phyloP scores from a whole-genome alignment of 768 basidiomycete species.

The Panus rudis region DNA sequence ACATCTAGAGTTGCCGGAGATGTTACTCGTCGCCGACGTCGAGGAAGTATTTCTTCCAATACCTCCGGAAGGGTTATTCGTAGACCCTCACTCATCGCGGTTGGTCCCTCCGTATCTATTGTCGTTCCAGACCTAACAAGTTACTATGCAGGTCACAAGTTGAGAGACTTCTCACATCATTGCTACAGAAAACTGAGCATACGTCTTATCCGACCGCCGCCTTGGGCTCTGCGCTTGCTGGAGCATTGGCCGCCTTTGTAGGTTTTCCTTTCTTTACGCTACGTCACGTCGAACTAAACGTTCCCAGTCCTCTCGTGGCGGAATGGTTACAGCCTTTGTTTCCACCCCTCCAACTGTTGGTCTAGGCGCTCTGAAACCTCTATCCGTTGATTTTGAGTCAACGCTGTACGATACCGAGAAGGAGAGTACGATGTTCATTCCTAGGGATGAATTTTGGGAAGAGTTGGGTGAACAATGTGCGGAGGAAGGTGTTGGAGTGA shows the following conservation, averaged over 20 bases:
- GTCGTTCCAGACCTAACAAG: too few relatives aligned
- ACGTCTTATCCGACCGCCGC: constrained; percentile 49
- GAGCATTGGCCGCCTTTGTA: constrained; percentile 52
- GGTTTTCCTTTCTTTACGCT: constrained; percentile 1
- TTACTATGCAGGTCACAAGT: constrained; percentile 45
- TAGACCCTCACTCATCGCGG: too few relatives aligned
- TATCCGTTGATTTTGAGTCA: constrained; percentile 53
- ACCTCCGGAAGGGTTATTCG: constrained; percentile 62
- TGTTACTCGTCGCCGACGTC: constrained; percentile 82
- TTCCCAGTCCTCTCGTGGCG: constrained; percentile 56
- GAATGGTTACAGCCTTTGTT: constrained; percentile 71
- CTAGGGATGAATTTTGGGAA: constrained; percentile 75
- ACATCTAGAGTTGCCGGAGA: constrained; percentile 43
- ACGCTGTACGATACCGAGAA: constrained; percentile 78
- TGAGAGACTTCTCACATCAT: constrained; percentile 53
- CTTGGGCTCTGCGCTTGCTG: constrained; percentile 71
- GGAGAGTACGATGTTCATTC: constrained; percentile 71
- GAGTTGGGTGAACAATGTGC: constrained; percentile 84
- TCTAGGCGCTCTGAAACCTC: constrained; percentile 55
- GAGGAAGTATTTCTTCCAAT: constrained; percentile 90
- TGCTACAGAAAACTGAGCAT: constrained; percentile 57
- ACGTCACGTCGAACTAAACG: constrained; percentile 7
- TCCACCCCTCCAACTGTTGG: constrained; percentile 65
- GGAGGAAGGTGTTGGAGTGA: constrained; percentile 85
- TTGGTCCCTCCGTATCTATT: too few relatives aligned